phyloP scores from a whole-genome alignment of 345 rosid genomes.

The Punica granatum region DNA sequence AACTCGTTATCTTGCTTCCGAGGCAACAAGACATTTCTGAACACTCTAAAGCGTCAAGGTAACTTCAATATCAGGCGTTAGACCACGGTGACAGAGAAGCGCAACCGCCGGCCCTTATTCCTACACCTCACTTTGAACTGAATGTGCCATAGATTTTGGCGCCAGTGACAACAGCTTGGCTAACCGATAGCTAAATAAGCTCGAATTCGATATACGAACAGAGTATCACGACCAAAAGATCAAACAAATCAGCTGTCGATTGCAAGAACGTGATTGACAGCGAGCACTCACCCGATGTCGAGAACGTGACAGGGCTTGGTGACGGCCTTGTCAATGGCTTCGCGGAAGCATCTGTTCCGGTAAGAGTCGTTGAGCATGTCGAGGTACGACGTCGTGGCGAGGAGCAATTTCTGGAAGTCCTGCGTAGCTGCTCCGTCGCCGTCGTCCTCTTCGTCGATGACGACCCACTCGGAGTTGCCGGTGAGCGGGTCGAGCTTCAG shows the following conservation, averaged over 20 bases:
- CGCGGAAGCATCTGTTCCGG: slow-evolving; percentile 44
- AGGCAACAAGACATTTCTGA: not conserved
- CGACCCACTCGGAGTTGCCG: slow-evolving; percentile 61
- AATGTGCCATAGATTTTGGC: not conserved
- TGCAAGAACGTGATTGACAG: not conserved
- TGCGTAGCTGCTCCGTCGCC: slow-evolving; percentile 11
- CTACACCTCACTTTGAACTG: not conserved
- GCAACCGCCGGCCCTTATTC: not conserved
- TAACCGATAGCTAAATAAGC: not conserved
- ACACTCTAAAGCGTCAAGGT: too few relatives aligned
- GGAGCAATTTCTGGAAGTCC: slow-evolving; percentile 26
- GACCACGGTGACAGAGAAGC: not conserved
- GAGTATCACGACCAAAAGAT: not conserved
- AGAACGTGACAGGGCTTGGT: slow-evolving; percentile 75
- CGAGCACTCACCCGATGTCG: slow-evolving; percentile 66
- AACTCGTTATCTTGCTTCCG: not conserved
- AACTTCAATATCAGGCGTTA: not conserved
- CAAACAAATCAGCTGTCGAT: not conserved
- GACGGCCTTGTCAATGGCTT: slow-evolving; percentile 52
- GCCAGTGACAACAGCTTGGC: not conserved
- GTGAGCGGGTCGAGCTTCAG: slow-evolving; percentile 54
- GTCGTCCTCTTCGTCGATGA: slow-evolving; percentile 42
- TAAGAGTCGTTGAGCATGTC: slow-evolving; percentile 71
- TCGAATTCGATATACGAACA: not conserved
- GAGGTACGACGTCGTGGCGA: slow-evolving; percentile 57